Percentiles rank a stretch among this genome's conserved stretches.
Conservation (phyloP, 352 stramenopile genomes). For the Peronosclerospora sorghi region DNA sequence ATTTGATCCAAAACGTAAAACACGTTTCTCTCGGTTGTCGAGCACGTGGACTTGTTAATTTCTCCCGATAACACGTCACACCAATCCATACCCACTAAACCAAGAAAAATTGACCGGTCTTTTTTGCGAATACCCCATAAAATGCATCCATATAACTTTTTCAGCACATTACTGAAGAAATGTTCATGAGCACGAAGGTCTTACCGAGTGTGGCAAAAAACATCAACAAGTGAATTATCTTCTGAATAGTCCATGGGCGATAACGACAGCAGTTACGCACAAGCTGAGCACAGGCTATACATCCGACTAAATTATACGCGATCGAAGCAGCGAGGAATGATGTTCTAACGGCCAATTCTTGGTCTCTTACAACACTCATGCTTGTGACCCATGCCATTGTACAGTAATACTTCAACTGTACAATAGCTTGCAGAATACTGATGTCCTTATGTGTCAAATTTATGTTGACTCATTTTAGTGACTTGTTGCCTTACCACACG, state of each 20-base stretch:
- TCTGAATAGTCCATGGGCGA: conserved; percentile 77
- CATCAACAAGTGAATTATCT: conserved; percentile 81
- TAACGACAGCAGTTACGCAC: conserved; percentile 77
- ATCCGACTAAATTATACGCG: conserved; percentile 56
- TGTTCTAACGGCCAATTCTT: conserved; percentile 36
- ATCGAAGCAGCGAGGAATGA: conserved; percentile 63
- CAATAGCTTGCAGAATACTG: too few relatives aligned
- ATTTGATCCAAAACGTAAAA: conserved; percentile 83
- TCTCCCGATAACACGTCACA: conserved; percentile 65
- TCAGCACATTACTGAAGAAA: background rate
- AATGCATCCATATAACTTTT: background rate
- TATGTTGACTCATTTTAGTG: conserved; percentile 5
- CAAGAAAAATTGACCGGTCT: conserved; percentile 63
- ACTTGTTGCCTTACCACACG: conserved; percentile 1
- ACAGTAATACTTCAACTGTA: conserved; percentile 6
- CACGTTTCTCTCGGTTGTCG: conserved; percentile 49
- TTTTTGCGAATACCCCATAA: conserved; percentile 1
- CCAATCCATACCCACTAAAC: conserved; percentile 68
- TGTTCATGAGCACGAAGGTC: background rate
- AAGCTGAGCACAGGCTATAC: conserved; percentile 49
- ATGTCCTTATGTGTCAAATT: conserved; percentile 2
- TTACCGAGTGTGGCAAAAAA: background rate
- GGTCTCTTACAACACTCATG: conserved; percentile 12
- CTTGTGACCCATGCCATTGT: conserved; percentile 8
- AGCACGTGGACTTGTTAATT: conserved; percentile 47